phyloP scores from a whole-genome alignment of 495 filamentous ascomycete genomes.

The Xylaria grammica region DNA sequence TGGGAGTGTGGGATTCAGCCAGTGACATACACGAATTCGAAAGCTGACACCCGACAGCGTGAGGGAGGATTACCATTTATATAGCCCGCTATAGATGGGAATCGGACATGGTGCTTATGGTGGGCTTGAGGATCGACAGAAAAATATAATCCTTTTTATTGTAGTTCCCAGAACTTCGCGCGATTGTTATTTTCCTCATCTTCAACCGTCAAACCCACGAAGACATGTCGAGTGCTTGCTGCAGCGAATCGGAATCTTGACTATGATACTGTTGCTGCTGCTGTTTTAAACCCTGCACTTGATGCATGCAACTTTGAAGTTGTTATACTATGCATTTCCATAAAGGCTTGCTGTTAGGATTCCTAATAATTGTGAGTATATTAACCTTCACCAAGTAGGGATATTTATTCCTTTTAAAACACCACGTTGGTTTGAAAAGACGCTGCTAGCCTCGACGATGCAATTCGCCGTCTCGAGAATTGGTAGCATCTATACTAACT shows the following conservation, averaged over 20 bases:
- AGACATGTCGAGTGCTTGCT: background rate
- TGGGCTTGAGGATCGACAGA: background rate
- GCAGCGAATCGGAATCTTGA: background rate
- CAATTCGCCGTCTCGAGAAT: background rate
- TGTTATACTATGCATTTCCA: constrained; percentile 28
- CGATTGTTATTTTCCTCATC: background rate
- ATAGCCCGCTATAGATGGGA: background rate
- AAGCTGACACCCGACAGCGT: background rate
- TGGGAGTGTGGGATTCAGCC: background rate
- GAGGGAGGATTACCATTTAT: background rate
- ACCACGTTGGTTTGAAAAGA: background rate
- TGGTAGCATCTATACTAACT: background rate
- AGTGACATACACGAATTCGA: background rate
- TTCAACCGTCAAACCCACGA: background rate
- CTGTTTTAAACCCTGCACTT: too few species aligned
- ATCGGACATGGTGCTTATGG: background rate
- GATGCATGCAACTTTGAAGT: too few species aligned
- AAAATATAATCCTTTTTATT: background rate
- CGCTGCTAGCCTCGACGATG: background rate
- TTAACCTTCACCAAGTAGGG: background rate
- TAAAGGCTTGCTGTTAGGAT: constrained; percentile 35
- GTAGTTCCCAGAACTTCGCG: too few species aligned
- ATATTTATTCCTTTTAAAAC: background rate
- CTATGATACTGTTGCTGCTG: too few species aligned
- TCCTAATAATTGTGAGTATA: constrained; percentile 30